Percentiles rank a stretch among this genome's conserved stretches.
Conservation (phyloP, 805 yeast genomes). For the Candida chauliodis region DNA sequence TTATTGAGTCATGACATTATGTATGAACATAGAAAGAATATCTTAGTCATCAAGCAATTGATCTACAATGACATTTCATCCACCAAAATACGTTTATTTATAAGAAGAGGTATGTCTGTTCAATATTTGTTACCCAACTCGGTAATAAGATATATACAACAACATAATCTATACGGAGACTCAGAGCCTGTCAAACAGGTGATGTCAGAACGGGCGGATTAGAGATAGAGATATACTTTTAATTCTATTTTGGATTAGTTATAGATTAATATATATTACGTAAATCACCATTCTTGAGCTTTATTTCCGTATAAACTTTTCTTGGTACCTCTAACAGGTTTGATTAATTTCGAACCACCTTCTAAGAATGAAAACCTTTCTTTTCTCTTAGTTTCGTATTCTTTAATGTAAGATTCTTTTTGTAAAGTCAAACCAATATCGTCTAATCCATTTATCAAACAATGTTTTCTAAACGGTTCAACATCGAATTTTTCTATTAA, state of each 20-base stretch:
- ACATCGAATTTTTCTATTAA: constrained; percentile 81
- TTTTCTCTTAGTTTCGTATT: constrained; percentile 75
- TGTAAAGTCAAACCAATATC: constrained; percentile 95
- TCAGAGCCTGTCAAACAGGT: constrained; percentile 95
- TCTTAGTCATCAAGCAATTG: constrained; percentile 89
- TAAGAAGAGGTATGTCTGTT: constrained; percentile 94
- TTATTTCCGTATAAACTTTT: constrained; percentile 62
- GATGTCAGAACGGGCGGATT: constrained; percentile 31
- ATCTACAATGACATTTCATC: constrained; percentile 95
- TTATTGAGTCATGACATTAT: constrained; percentile 90
- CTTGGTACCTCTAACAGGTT: constrained; percentile 67
- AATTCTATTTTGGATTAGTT: neutral
- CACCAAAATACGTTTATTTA: constrained; percentile 87
- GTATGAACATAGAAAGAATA: constrained; percentile 94
- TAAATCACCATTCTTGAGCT: constrained; percentile 68
- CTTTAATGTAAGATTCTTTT: constrained; percentile 71
- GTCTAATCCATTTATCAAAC: constrained; percentile 90
- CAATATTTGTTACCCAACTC: constrained; percentile 91
- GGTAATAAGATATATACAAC: constrained; percentile 92
- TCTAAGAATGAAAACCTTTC: constrained; percentile 87
- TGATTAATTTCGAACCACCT: constrained; percentile 71
- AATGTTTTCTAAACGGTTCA: constrained; percentile 91
- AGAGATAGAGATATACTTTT: neutral
- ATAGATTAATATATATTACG: neutral
- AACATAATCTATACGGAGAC: constrained; percentile 82